Conservation (phyloP, 129 eudicot genomes). For the Smallanthus sonchifolius region DNA sequence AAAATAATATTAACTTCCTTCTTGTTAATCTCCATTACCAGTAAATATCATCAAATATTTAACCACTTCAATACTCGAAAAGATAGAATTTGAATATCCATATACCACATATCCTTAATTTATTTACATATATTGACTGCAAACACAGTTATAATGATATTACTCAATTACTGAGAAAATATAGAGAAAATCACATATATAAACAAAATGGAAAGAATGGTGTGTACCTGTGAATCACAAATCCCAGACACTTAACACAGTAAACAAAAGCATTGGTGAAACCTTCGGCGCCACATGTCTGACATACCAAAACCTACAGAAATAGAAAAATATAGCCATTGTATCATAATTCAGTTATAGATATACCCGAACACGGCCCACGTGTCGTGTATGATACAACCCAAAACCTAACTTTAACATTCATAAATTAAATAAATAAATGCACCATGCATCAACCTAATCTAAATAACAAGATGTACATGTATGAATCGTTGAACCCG, state of each 20-base stretch:
- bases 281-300: slow-evolving; percentile 59
- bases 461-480: too few relatives aligned
- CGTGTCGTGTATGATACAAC: too few relatives aligned
- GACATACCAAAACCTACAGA: slow-evolving; percentile 49
- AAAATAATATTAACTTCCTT: not conserved
- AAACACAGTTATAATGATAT: too few relatives aligned
- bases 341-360: not conserved
- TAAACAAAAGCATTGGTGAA: slow-evolving; percentile 40
- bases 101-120: not conserved
- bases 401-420: too few relatives aligned
- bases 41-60: not conserved
- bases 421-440: too few relatives aligned
- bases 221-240: slow-evolving; percentile 57
- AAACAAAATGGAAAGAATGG: slow-evolving; percentile 1
- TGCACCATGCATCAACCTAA: too few relatives aligned
- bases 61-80: not conserved
- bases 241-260: slow-evolving; percentile 49
- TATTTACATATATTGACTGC: not conserved
- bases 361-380: not conserved
- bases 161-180: not conserved
- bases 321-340: not conserved
- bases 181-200: not conserved
- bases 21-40: not conserved
- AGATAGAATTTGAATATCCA: not conserved
- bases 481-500: too few relatives aligned